Percentiles rank a stretch among this genome's conserved stretches.
Conservation (phyloP, 768 basidiomycete species). For the Cyclocybe cylindracea region DNA sequence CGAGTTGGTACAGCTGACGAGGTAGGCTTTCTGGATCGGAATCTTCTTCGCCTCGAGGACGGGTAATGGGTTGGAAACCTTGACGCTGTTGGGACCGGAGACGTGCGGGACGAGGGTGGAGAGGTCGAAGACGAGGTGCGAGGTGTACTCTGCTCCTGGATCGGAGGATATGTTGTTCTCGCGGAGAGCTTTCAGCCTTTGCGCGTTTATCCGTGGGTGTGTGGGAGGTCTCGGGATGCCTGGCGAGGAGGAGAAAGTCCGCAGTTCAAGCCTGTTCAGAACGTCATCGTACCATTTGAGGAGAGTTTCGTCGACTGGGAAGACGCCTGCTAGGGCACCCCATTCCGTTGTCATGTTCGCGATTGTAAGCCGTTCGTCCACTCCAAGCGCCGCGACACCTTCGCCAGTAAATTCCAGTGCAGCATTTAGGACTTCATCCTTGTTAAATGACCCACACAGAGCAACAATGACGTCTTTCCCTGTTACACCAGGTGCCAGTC, state of each 20-base stretch:
- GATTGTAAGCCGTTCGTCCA: constrained; percentile 95
- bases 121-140: constrained; percentile 89
- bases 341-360: constrained; percentile 99
- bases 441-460: constrained; percentile 92
- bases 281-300: constrained; percentile 83
- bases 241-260: constrained; percentile 65
- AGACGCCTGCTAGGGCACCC: constrained; percentile 95
- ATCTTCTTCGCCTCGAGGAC: constrained; percentile 73
- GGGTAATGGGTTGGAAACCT: constrained; percentile 91
- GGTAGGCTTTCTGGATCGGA: constrained; percentile 94
- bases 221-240: constrained; percentile 70
- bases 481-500: constrained; percentile 84
- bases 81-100: constrained; percentile 97
- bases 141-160: constrained; percentile 74
- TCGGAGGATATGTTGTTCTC: constrained; percentile 65
- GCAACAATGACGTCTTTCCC: constrained; percentile 99
- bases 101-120: constrained; percentile 94
- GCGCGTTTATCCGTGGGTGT: constrained; percentile 85
- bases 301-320: constrained; percentile 86
- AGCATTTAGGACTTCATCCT: constrained; percentile 94
- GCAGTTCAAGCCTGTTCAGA: constrained; percentile 71
- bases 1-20: constrained; percentile 97
- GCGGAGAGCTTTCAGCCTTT: constrained; percentile 67
- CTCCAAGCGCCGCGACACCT: constrained; percentile 71
- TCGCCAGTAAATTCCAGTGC: constrained; percentile 96